Evolutionary conservation across 164 flowering plant genomes (phyloP), one percentile per base, ranked within the genome.

Genomic region (Paratinospora sagittata): DNA sequence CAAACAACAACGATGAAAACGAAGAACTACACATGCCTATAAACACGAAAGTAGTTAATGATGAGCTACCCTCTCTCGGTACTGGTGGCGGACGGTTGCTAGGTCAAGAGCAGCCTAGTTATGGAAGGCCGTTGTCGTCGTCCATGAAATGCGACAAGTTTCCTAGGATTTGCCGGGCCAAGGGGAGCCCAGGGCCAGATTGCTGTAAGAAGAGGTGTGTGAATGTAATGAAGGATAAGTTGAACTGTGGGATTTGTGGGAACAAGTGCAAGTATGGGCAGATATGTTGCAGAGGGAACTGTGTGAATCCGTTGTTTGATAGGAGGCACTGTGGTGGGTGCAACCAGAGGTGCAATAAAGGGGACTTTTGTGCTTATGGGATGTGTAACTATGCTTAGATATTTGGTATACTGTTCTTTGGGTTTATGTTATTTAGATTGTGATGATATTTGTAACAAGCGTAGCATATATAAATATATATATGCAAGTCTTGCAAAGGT

Each of bases 221-320:
- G 34, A 41, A 67, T 60, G n/a, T 73, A 27, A 23, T 16, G 57
- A 24, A 36, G 6, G 75, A 73, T 30, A 63, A 24, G 52, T 10
- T 41, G 19, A 68, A 74, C 49, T 74, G 76, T 62, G 76, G 76
- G 3, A n/a, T 16, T 34, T 69, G 76, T 33, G 76, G 75, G 13
- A 8, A 8, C 1, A 67, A 67, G 27, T 73, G 71, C 13, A 67
- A n/a, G 39, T 67, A 58, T 36, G 26, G 30, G 17, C 37, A 72
- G 19, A 33, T 52, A 13, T 72, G 74, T 63, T 72, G 74, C 62
- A 6, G 47, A n/a, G 70, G 70, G n/a, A 73, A 19, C 37, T 73
- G 75, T 67, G 65, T 66, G 21, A 73, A 73, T 37, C 65, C 67
- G 1, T 66, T 24, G n/a, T 21, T 36, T 26, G 47, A 58, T 41